These are phyloP conservation scores for Kwoniella shivajii DNA, from an alignment of 1,284 basidiomycete species.

Conservation along the genomic window DNA sequence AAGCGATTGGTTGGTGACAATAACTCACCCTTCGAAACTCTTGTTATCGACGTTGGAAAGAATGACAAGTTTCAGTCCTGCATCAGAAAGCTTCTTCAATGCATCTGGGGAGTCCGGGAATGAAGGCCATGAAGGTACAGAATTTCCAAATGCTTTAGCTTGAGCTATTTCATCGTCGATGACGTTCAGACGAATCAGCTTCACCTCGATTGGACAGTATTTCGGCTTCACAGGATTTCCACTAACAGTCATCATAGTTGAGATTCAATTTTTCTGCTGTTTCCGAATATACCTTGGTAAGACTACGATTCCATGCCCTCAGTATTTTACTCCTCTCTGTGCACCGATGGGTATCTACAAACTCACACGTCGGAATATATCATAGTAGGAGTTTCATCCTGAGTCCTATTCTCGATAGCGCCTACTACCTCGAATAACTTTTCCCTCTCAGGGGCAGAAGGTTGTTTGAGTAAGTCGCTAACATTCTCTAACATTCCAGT, in stretches of 20 bases:
- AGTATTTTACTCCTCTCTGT: background rate
- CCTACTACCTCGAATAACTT: slow-evolving; percentile 26
- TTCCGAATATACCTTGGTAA: slow-evolving; percentile 6
- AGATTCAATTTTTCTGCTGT: slow-evolving; percentile 8
- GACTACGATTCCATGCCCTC: background rate
- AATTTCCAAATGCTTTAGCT: slow-evolving; percentile 31
- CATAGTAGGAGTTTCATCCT: slow-evolving; percentile 27
- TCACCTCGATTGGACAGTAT: no score
- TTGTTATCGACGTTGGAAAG: slow-evolving; percentile 40
- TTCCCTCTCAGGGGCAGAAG: slow-evolving; percentile 18
- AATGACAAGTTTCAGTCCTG: slow-evolving; percentile 37
- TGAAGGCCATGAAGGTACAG: slow-evolving; percentile 37
- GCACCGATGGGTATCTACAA: background rate
- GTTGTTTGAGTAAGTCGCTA: slow-evolving; percentile 21
- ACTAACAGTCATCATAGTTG: slow-evolving; percentile 7
- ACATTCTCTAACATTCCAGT: slow-evolving; percentile 34
- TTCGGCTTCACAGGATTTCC: background rate
- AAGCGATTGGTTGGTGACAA: background rate
- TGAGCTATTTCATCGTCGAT: slow-evolving; percentile 25
- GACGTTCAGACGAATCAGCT: no score
- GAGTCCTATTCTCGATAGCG: slow-evolving; percentile 27
- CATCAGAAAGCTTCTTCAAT: slow-evolving; percentile 27
- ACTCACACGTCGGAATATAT: slow-evolving; percentile 37
- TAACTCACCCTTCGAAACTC: slow-evolving; percentile 30
- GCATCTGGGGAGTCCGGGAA: slow-evolving; percentile 38